Evolutionary conservation across 441 rosid species (phyloP).

Genomic region (Flueggea neowawraea): DNA sequence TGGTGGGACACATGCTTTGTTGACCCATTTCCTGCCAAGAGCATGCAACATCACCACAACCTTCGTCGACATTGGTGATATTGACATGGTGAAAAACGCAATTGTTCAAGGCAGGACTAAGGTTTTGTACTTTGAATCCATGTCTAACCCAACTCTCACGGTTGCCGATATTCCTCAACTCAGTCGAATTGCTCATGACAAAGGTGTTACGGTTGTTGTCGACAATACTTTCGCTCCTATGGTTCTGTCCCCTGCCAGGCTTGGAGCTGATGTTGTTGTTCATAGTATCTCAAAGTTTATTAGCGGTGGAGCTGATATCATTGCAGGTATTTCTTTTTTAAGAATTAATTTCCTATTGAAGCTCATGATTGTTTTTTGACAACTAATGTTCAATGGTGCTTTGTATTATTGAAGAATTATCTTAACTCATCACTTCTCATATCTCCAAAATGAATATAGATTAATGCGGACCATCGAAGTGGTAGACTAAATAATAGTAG

Average conservation of each 20-base stretch:
- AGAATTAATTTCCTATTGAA: no score
- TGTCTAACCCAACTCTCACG: constrained; percentile 75
- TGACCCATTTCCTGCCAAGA: constrained; percentile 76
- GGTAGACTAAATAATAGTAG: no score
- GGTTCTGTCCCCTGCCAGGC: constrained; percentile 81
- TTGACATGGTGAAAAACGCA: constrained; percentile 49
- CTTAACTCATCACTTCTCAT: no score
- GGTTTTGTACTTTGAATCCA: constrained; percentile 78
- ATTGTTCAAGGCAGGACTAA: constrained; percentile 65
- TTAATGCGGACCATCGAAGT: no score
- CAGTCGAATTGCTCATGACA: constrained; percentile 76
- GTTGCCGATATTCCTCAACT: constrained; percentile 80
- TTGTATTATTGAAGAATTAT: no score
- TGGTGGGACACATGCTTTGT: constrained; percentile 92
- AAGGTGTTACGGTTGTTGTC: constrained; percentile 70
- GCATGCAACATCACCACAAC: constrained; percentile 80
- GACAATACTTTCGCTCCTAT: constrained; percentile 92
- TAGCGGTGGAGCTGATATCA: constrained; percentile 93
- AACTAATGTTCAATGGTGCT: no score
- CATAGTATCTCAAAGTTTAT: constrained; percentile 94
- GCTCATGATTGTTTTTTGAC: no score
- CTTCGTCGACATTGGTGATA: constrained; percentile 66
- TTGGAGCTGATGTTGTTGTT: constrained; percentile 92
- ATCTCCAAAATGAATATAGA: no score
- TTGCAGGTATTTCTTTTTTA: constrained; percentile 56